phyloP scores from a whole-genome alignment of 768 basidiomycete species.

The Lactarius akahatsu region DNA sequence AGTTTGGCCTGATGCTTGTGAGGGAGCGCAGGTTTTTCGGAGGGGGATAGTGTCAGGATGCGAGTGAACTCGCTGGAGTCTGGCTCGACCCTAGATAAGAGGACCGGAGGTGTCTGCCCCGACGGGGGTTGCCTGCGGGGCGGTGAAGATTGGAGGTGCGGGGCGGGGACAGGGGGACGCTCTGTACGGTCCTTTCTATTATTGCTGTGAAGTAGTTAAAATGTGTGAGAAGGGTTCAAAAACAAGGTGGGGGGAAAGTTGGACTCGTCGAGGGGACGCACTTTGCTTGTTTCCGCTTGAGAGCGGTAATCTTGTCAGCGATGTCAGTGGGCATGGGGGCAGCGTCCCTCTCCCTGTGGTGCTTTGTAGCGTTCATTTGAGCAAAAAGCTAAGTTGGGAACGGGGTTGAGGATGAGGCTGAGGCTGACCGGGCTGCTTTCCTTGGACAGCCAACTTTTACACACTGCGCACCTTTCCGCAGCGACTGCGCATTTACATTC shows the following conservation, averaged over 20 bases:
- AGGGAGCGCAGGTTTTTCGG: conserved; percentile 39
- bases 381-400: conserved; percentile 30
- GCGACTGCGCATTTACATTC: conserved; percentile 24
- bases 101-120: conserved; percentile 40
- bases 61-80: conserved; percentile 75
- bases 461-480: conserved; percentile 26
- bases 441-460: conserved; percentile 17
- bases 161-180: conserved; percentile 35
- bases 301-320: conserved; percentile 63
- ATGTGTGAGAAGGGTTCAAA: neutral
- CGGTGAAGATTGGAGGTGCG: conserved; percentile 34
- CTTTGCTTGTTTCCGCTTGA: conserved; percentile 65
- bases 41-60: conserved; percentile 61
- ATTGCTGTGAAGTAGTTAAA: conserved; percentile 1
- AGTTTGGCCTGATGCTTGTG: conserved; percentile 48
- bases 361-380: conserved; percentile 32
- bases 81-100: conserved; percentile 48
- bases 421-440: conserved; percentile 11
- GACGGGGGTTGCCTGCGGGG: conserved; percentile 38
- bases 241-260: neutral
- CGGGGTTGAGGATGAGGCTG: neutral
- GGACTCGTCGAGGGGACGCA: conserved; percentile 36
- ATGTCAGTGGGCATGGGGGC: conserved; percentile 46
- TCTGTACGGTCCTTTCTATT: conserved; percentile 27
- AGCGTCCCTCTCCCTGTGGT: conserved; percentile 39